phyloP scores from a whole-genome alignment of 345 rosid genomes.

The Linum tenue region DNA sequence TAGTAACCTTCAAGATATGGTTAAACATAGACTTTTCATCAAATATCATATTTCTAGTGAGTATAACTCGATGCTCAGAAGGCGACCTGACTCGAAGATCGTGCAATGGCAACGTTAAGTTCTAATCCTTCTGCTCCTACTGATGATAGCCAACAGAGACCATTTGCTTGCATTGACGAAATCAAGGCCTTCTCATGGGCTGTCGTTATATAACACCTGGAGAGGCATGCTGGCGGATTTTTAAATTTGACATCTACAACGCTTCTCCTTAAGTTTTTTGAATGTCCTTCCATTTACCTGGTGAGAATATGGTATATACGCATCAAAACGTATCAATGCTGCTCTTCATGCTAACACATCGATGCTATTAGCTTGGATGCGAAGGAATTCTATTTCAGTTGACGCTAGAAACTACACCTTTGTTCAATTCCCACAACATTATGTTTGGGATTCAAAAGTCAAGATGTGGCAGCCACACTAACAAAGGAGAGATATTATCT shows the following conservation, averaged over 20 bases:
- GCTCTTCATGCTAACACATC: not conserved
- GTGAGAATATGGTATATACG: not conserved
- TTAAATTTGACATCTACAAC: constrained; percentile 5
- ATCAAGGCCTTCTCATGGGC: not conserved
- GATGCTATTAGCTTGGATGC: constrained; percentile 10
- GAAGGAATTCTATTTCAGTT: not conserved
- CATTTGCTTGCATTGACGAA: not conserved
- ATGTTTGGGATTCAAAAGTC: not conserved
- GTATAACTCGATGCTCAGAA: no score
- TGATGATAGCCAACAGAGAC: no score
- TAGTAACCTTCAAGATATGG: no score
- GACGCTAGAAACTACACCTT: not conserved
- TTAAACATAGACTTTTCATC: no score
- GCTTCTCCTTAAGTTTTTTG: not conserved
- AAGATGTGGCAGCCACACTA: not conserved
- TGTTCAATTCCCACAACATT: constrained; percentile 6
- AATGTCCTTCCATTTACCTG: not conserved
- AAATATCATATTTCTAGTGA: no score
- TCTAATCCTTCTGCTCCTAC: no score
- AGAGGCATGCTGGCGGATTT: constrained; percentile 14
- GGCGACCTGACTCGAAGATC: no score
- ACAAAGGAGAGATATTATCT: constrained; percentile 6
- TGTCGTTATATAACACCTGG: not conserved
- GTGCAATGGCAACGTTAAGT: no score
- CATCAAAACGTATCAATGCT: not conserved